Percentiles rank a stretch among this genome's conserved stretches.
Evolutionary conservation across 1,284 basidiomycete species (phyloP).

Genomic region (Cutaneotrichosporon mucoides): DNA sequence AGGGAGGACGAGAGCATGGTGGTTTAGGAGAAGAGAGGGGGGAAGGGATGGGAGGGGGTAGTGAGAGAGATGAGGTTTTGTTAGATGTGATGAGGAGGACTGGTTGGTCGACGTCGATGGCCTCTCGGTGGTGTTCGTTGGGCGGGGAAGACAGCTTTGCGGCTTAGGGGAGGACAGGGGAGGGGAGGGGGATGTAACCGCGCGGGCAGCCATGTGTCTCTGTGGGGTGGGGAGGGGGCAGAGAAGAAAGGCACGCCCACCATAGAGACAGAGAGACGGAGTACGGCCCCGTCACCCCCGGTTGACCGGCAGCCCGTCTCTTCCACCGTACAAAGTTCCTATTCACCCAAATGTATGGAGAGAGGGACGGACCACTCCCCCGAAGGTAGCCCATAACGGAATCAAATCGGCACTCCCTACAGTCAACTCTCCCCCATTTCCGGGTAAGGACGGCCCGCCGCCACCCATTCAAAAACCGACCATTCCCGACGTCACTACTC

Average conservation of each 20-base stretch:
- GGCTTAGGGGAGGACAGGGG: not conserved
- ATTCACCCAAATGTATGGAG: not conserved
- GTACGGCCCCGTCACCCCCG: not conserved
- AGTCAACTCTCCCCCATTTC: not conserved
- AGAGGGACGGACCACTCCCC: not conserved
- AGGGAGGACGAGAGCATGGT: slow-evolving; percentile 24
- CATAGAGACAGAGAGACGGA: not conserved
- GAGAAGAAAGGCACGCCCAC: not conserved
- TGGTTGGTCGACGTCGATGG: not conserved
- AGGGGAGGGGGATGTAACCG: slow-evolving; percentile 4
- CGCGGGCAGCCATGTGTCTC: not conserved
- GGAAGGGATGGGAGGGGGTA: not conserved
- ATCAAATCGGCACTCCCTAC: not conserved
- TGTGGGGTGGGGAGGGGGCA: not conserved
- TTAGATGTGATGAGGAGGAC: not conserved
- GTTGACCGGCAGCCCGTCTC: not conserved
- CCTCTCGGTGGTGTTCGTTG: not conserved
- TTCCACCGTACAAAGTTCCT: not conserved
- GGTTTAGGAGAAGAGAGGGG: slow-evolving; percentile 5
- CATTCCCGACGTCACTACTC: too few relatives aligned
- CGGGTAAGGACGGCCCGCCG: not conserved
- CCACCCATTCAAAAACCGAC: too few relatives aligned
- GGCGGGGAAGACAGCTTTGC: not conserved
- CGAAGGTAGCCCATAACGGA: not conserved
- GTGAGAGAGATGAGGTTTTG: not conserved